Base-by-base conservation (phyloP, 495 filamentous ascomycete species). In the Lentithecium fluviatile region DNA sequence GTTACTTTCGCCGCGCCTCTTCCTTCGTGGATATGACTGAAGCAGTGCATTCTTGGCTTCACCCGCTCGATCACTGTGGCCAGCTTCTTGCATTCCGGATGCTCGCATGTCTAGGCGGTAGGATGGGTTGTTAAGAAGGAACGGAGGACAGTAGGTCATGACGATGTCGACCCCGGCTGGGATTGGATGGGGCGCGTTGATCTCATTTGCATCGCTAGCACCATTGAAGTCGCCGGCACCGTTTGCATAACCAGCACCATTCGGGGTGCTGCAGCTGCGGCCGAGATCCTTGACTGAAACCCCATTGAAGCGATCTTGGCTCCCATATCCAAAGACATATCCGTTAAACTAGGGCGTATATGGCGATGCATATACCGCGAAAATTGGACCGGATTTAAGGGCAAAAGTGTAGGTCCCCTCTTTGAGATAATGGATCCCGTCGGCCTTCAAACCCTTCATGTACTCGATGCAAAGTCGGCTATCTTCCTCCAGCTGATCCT, bases 21-120 rank as follows among this genome's bases (percentile, higher is more conserved):
- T 2, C 68, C 65, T 40, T 74, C 69, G 70, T 85, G 82, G 13
- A 85, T 80, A 73, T 85, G 83, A 2, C 83, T 82, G 64, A 84
- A 85, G 19, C 80, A 77, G 71, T 85, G 81, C 37, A 85, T 24
- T 19, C 70, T 69, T 0, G 83, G 82, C 48, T 69, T 75, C 13
- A 75, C 76, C 25, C 78, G 65, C 50, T 56, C 43, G 3, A 76
- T 73, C 0, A 82, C 82, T 20, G 19, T 26, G 6, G 6, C 17
- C 21, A 64, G 38, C 11, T 52, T 25, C 5, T 17, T 20, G 47
- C 56, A 59, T 20, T 45, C 47, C 13, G 6, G n/a, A 43, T 54
- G 51, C 21, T 43, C n/a, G 15, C 36, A 42, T 23, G 37, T 54
- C 51, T n/a, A 54, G 51, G 10, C n/a, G 20, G 56, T 42, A 50